Base-by-base conservation (phyloP, 2,329 filamentous ascomycete genomes). In the Botrytis aclada region DNA sequence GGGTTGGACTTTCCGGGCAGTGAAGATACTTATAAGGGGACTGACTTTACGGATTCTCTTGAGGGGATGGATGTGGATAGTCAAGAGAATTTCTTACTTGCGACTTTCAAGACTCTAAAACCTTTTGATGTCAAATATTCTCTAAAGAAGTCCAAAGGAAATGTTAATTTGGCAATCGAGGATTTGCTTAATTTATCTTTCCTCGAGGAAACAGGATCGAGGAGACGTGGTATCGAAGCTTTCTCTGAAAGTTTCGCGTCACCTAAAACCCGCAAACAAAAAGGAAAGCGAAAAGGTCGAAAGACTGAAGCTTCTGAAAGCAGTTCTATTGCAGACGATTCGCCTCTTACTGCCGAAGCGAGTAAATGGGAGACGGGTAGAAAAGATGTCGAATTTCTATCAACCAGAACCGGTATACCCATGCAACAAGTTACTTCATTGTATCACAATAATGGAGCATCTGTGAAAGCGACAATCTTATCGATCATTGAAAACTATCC, bases 151-250 rank as follows among this genome's bases (percentile, higher is more conserved):
- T 88, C 86, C 43, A 85, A 88, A 18, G 88, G 90, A 0, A 88
- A 93, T 76, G 88, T 93, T 56, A 88, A 90, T 73, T 85, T 86
- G 22, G 89, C 93, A 1, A 90, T 97, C 75, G 94, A 97, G 77
- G 90, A 94, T 73, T 84, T 98, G 20, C 86, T 98, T 45, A 97
- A 92, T 76, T 86, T 93, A 22, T 89, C 92, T 32, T 94, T 91
- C 79, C 89, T 98, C 7, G 89, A 93, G 73, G 89, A 94, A 72
- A 87, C 85, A 1, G 88, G 88, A 0, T 85, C 88, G 71, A 84
- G 87, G 1, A 84, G 86, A 1, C 95, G 92, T 80, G 93, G 94
- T 0, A 85, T 98, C n/a, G 94, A 98, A 73, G 94, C 88, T 0
- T 97, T 97, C 80, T 89, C 88, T 34, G 86, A 88, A 56, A 45